Base-by-base conservation (phyloP, 768 basidiomycete genomes). In the Mycena rebaudengoi region DNA sequence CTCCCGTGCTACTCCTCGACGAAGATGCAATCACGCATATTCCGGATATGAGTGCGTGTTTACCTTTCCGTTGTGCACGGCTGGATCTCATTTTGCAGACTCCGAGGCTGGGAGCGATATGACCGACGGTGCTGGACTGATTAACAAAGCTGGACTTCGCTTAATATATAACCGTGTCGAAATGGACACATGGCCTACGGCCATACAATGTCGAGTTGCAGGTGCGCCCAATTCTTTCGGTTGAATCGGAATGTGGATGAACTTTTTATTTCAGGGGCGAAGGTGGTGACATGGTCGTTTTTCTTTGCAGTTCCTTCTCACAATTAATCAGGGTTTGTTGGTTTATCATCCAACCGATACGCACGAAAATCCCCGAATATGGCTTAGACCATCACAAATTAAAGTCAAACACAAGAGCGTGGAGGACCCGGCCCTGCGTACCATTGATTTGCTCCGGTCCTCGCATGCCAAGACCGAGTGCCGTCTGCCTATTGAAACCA, bases 401-500 rank as follows among this genome's bases (percentile, higher is more conserved):
- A 81, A 80, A 43, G 76, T 79, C 62, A 75, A 74, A 26, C 81
- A 81, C 68, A 46, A 13, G 25, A 39, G 35, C 21, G 7, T 4
- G 11, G 50, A 59, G 65, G 82, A 83, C 64, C 74, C 70, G 16
- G 80, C 82, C 0, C 81, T 89, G 20, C 74, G 79, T 40, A 80
- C 78, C 5, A 77, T 87, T 62, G 87, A 88, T 67, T 74, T 87
- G 25, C 80, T 88, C 16, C 82, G 85, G 0, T 74, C 80, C 0
- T 83, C 87, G 0, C 82, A 84, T 14, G 72, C 88, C 64, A 75
- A 76, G 18, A 77, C 79, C 2, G 81, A 84, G 2, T 76, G 80
- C 6, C 76, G 79, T 7, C 75, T 91, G 6, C 85, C 87, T 1
- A 74, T 79, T 1, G 88, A 91, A 66, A 85, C 82, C 0, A 85